A percentile compares a stretch with the other conserved stretches of the same genome.
Conservation (phyloP, 495 filamentous ascomycete genomes). For the Annulohypoxylon moriforme region DNA sequence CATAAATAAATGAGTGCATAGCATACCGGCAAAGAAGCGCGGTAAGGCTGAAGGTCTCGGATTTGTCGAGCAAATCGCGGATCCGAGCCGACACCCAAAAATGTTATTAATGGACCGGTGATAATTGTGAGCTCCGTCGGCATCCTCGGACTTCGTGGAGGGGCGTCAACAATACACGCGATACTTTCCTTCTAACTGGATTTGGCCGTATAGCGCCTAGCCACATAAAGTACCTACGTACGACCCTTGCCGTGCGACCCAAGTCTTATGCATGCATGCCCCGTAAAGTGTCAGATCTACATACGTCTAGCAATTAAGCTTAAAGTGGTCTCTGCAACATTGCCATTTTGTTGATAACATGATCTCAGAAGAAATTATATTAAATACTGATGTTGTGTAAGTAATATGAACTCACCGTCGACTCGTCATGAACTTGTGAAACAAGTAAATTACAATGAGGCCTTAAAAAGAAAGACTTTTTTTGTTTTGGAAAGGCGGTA, state of each 20-base stretch:
- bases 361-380: background rate
- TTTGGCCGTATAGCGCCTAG: background rate
- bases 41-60: background rate
- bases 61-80: background rate
- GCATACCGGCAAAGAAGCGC: background rate
- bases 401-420: background rate
- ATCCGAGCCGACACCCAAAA: conserved; percentile 4
- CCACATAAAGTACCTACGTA: background rate
- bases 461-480: background rate
- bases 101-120: background rate
- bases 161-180: background rate
- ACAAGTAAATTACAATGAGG: background rate
- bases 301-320: conserved; percentile 5
- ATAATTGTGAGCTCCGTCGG: background rate
- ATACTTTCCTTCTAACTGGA: background rate
- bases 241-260: background rate
- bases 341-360: background rate
- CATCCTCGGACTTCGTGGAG: background rate
- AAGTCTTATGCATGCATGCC: background rate
- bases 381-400: background rate
- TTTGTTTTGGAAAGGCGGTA: background rate
- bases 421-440: background rate
- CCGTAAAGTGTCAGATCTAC: conserved; percentile 11
- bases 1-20: background rate
- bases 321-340: background rate